These are phyloP conservation scores for Penicillium psychrofluorescens DNA, from an alignment of 495 filamentous ascomycete genomes.

Conservation along the genomic window DNA sequence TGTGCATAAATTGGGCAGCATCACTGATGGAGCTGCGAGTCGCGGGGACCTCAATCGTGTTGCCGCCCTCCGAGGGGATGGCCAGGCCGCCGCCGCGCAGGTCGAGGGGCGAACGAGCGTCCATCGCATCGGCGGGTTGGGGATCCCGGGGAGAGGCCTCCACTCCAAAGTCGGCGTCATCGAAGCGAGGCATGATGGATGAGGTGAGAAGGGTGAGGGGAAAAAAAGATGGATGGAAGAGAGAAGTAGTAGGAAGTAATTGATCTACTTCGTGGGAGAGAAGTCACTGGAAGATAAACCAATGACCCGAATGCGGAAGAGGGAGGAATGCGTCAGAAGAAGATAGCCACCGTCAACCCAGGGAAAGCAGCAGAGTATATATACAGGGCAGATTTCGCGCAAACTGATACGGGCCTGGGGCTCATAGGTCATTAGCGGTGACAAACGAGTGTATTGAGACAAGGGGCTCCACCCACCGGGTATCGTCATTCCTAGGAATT, in stretches of 20 bases:
- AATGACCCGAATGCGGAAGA: not conserved
- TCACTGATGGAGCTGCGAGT: slow-evolving; percentile 63
- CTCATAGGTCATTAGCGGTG: not conserved
- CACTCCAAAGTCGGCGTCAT: slow-evolving; percentile 48
- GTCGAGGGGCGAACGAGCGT: slow-evolving; percentile 21
- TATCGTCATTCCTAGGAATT: slow-evolving; percentile 35
- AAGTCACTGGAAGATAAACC: slow-evolving; percentile 5
- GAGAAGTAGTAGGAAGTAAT: slow-evolving; percentile 2
- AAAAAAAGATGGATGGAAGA: slow-evolving; percentile 5
- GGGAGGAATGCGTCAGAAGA: slow-evolving; percentile 2
- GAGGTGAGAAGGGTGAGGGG: slow-evolving; percentile 1
- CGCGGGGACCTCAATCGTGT: slow-evolving; percentile 66
- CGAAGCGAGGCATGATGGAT: slow-evolving; percentile 55
- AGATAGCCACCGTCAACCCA: not conserved
- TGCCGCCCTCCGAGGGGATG: slow-evolving; percentile 41
- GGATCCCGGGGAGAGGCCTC: slow-evolving; percentile 30
- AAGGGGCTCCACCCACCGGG: slow-evolving; percentile 21
- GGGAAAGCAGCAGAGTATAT: not conserved
- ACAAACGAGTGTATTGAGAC: not conserved
- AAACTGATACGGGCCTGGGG: not conserved
- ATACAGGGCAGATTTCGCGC: not conserved
- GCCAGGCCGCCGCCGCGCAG: slow-evolving; percentile 27
- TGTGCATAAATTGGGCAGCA: slow-evolving; percentile 65
- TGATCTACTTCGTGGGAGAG: not conserved
- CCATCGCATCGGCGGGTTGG: slow-evolving; percentile 1